These are phyloP conservation scores for Aspergillus floridensis DNA, from an alignment of 2,329 filamentous ascomycete genomes.

Conservation along the genomic window DNA sequence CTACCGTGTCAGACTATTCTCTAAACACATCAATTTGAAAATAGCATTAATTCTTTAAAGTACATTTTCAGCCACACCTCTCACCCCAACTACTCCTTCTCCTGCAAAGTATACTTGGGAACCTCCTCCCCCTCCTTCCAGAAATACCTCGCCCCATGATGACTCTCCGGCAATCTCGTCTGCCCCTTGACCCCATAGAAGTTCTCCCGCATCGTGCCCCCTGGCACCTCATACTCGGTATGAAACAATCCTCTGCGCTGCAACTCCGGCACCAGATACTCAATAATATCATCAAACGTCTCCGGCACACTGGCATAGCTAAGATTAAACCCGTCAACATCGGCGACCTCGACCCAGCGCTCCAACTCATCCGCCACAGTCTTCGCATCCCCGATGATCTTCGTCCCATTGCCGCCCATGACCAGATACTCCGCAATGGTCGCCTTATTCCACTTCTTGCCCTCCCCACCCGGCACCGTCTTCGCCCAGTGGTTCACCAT, in stretches of 20 bases:
- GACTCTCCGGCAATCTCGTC: conserved; percentile 31
- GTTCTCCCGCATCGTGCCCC: conserved; percentile 42
- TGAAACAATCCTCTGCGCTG: conserved; percentile 38
- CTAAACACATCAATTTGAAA: no score
- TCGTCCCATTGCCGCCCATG: conserved; percentile 36
- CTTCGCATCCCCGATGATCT: conserved; percentile 36
- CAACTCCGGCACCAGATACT: conserved; percentile 34
- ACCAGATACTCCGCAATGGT: conserved; percentile 36
- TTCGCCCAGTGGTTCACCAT: conserved; percentile 47
- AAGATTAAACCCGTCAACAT: conserved; percentile 38
- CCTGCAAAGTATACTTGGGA: conserved; percentile 28
- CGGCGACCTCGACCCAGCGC: conserved; percentile 35
- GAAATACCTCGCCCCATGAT: conserved; percentile 37
- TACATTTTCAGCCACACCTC: no score
- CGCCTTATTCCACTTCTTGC: conserved; percentile 40
- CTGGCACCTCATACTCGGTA: conserved; percentile 35
- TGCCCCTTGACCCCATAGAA: conserved; percentile 33
- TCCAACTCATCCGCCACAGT: conserved; percentile 40
- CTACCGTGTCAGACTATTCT: no score
- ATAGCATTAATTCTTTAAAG: no score
- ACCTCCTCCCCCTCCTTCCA: conserved; percentile 36
- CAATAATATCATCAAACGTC: conserved; percentile 38
- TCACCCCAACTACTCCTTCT: conserved; percentile 6
- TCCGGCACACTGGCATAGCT: conserved; percentile 35
- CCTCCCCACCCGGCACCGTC: conserved; percentile 42